These are phyloP conservation scores for Echites panduratus DNA, from an alignment of 257 asterid genomes.

Conservation along the genomic window DNA sequence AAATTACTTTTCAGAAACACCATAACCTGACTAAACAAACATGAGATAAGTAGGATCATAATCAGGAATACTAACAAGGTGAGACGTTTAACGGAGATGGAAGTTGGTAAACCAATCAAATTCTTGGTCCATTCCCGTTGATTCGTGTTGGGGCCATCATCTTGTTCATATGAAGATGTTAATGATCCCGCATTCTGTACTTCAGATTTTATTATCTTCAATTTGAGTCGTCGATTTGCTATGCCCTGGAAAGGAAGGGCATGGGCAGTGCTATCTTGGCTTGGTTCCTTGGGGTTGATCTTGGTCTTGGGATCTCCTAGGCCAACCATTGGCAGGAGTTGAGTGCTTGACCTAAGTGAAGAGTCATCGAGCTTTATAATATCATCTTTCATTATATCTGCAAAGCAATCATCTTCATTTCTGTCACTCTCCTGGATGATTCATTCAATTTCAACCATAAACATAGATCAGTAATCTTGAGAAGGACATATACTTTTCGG, in stretches of 20 bases:
- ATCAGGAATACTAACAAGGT: not conserved
- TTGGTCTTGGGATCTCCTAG: conserved; percentile 12
- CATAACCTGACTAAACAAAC: not conserved
- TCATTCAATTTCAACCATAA: not conserved
- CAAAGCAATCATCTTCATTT: conserved; percentile 70
- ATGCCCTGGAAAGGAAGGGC: conserved; percentile 49
- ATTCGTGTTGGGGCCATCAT: not conserved
- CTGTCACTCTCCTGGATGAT: conserved; percentile 29
- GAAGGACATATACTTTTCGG: too few species aligned
- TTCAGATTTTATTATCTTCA: conserved; percentile 23
- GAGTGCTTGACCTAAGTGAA: conserved; percentile 11
- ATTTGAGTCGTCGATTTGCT: conserved; percentile 49
- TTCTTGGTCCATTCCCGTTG: not conserved
- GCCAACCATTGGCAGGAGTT: conserved; percentile 8
- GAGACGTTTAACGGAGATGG: not conserved
- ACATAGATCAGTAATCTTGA: conserved; percentile 3
- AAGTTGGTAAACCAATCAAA: not conserved
- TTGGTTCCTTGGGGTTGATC: conserved; percentile 17
- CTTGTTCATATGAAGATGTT: not conserved
- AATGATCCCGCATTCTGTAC: not conserved
- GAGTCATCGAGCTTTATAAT: conserved; percentile 63
- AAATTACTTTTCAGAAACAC: not conserved
- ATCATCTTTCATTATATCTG: conserved; percentile 82
- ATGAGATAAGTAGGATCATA: not conserved
- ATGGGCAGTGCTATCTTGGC: conserved; percentile 12